A percentile compares a stretch with the other conserved stretches of the same genome.
These are phyloP conservation scores for Talaromyces sp. DNA, from an alignment of 2,329 filamentous ascomycete genomes.

Conservation along the genomic window DNA sequence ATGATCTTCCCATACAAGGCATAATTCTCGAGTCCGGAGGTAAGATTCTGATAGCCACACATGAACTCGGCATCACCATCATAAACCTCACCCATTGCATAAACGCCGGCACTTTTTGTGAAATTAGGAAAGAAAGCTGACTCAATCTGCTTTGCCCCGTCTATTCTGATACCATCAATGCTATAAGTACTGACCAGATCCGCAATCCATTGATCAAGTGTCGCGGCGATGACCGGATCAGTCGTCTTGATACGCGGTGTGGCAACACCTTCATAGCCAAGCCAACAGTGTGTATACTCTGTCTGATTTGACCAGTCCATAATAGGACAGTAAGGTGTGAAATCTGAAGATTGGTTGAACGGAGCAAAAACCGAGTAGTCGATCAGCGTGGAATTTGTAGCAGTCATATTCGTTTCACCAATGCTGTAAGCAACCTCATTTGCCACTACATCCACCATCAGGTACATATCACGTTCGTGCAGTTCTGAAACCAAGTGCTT, in stretches of 20 bases:
- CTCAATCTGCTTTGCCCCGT: slow-evolving; percentile 46
- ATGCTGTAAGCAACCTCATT: slow-evolving; percentile 38
- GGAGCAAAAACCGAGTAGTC: slow-evolving; percentile 22
- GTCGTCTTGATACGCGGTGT: slow-evolving; percentile 44
- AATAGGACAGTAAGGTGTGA: slow-evolving; percentile 29
- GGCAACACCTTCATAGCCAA: slow-evolving; percentile 44
- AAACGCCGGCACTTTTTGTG: slow-evolving; percentile 33
- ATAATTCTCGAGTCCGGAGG: slow-evolving; percentile 44
- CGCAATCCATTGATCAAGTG: slow-evolving; percentile 36
- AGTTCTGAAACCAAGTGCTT: slow-evolving; percentile 40
- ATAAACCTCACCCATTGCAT: slow-evolving; percentile 45
- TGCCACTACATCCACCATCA: slow-evolving; percentile 49
- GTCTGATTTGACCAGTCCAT: slow-evolving; percentile 26
- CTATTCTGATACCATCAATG: slow-evolving; percentile 46
- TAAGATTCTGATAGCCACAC: slow-evolving; percentile 37
- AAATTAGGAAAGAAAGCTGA: slow-evolving; percentile 37
- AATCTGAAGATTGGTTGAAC: slow-evolving; percentile 26
- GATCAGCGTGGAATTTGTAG: slow-evolving; percentile 3
- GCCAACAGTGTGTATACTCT: slow-evolving; percentile 45
- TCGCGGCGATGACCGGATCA: slow-evolving; percentile 31
- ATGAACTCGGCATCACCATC: slow-evolving; percentile 31
- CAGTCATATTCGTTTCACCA: slow-evolving; percentile 14
- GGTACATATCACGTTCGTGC: slow-evolving; percentile 43
- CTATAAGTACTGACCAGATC: slow-evolving; percentile 37
- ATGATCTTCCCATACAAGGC: slow-evolving; percentile 28